Conservation (phyloP, 1,284 basidiomycete species). For the Cystobasidium sp. region DNA sequence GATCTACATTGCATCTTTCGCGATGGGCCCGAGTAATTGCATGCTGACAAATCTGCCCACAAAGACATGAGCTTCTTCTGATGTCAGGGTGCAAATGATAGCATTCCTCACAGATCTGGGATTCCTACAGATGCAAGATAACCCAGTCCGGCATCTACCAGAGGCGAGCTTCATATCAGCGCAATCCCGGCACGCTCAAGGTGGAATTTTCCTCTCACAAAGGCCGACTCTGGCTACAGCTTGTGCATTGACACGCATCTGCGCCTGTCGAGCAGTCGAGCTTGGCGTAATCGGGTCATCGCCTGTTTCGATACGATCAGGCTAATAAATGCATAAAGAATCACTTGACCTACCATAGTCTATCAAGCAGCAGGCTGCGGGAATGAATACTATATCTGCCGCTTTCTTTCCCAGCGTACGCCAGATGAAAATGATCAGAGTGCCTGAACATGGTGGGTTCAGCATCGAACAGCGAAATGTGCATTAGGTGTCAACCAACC, state of each 20-base stretch:
- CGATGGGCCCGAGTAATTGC: no score
- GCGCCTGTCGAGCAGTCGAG: background rate
- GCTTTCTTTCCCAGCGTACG: conserved; percentile 4
- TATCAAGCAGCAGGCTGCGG: background rate
- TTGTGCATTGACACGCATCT: background rate
- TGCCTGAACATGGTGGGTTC: background rate
- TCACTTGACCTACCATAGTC: background rate
- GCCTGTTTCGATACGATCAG: background rate
- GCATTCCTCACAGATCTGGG: conserved; percentile 19
- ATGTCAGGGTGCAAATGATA: no score
- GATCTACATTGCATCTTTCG: no score
- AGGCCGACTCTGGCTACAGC: conserved; percentile 7
- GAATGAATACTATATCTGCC: background rate
- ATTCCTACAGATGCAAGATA: conserved; percentile 3
- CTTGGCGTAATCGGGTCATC: background rate
- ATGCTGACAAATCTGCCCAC: no score
- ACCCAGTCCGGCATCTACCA: conserved; percentile 11
- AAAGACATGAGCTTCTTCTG: no score
- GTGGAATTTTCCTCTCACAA: conserved; percentile 3
- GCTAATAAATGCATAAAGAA: background rate
- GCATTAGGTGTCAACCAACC: background rate
- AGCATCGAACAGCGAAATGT: background rate
- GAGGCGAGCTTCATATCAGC: background rate
- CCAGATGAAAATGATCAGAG: conserved; percentile 1
- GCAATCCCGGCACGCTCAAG: background rate